Evolutionary conservation across 2,329 filamentous ascomycete genomes (phyloP), one percentile per base, ranked within the genome.

Genomic region (Penicillium oxalicum): DNA sequence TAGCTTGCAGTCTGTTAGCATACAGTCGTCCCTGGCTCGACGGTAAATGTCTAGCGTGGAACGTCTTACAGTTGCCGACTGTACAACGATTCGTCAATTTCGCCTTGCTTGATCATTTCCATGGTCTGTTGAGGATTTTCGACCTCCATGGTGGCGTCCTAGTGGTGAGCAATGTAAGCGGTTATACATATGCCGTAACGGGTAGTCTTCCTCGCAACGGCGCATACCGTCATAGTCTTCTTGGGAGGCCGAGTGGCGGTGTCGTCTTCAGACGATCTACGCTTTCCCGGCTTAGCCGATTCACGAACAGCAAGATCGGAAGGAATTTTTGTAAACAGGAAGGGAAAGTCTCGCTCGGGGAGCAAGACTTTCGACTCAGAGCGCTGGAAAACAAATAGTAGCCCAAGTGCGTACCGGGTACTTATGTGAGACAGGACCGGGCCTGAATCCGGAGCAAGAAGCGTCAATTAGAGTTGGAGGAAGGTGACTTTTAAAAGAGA

Each of bases 61-160:
- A 26, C 18, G 40, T 39, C 70, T 62, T 55, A 73, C 66, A 85
- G 77, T 72, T 85, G 81, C 58, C 81, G 73, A 66, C 81, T 84
- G 72, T 85, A 85, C 47, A 85, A 70, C 36, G 80, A 83, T 69
- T 85, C 81, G 60, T 85, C 81, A 59, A 85, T 85, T 59, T 84
- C 81, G 58, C 79, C 80, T 60, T 79, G 74, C 62, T 82, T 82
- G 59, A 82, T 76, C 71, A 79, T 74, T 68, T 81, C 77, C 51
- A 79, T 75, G 43, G 77, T 78, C 57, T 77, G 75, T 55, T 77
- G 72, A 54, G 78, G 76, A 57, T 74, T 77, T 63, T 83, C 80
- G 61, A 83, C 72, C 62, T 84, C 77, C 81, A 84, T 84, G 55
- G 76, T 79, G 62, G 64, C 59, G 70, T 78, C 77, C 73, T 79